A percentile compares a stretch with the other conserved stretches of the same genome.
Conservation (phyloP, 2,329 filamentous ascomycete genomes). For the Lasiodiplodia theobromae region DNA sequence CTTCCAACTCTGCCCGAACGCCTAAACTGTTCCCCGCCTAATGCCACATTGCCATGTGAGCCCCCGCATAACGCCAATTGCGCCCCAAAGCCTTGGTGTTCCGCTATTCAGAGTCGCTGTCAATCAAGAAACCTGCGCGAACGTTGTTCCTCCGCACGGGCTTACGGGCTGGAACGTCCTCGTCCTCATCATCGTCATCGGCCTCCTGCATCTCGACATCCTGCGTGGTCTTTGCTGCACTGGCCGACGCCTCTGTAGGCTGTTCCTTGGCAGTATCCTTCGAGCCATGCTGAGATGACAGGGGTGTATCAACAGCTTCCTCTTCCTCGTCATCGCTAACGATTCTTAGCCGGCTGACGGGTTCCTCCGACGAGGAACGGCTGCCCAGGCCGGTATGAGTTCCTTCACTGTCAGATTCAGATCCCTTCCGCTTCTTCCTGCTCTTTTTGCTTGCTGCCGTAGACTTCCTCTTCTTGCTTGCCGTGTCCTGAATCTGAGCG, state of each 20-base stretch:
- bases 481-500: constrained; percentile 40
- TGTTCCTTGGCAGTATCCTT: constrained; percentile 33
- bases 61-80: constrained; percentile 24
- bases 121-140: constrained; percentile 53
- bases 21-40: constrained; percentile 1
- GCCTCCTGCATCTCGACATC: constrained; percentile 41
- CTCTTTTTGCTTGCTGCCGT: constrained; percentile 35
- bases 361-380: constrained; percentile 38
- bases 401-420: constrained; percentile 38
- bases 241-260: background rate
- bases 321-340: constrained; percentile 42
- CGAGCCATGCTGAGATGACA: constrained; percentile 47
- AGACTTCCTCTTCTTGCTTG: constrained; percentile 45
- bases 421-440: constrained; percentile 44
- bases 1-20: constrained; percentile 1
- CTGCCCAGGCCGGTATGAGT: constrained; percentile 38
- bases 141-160: constrained; percentile 43
- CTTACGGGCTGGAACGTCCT: constrained; percentile 44
- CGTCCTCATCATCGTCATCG: constrained; percentile 52
- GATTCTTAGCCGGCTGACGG: constrained; percentile 33
- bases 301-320: constrained; percentile 44
- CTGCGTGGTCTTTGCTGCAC: background rate
- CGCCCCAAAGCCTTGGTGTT: background rate
- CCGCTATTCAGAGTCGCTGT: constrained; percentile 51
- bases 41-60: constrained; percentile 4